A percentile compares a stretch with the other conserved stretches of the same genome.
These are phyloP conservation scores for Rhizophlyctis rosea DNA, from an alignment of 192 early-diverging fungal species.

Conservation along the genomic window DNA sequence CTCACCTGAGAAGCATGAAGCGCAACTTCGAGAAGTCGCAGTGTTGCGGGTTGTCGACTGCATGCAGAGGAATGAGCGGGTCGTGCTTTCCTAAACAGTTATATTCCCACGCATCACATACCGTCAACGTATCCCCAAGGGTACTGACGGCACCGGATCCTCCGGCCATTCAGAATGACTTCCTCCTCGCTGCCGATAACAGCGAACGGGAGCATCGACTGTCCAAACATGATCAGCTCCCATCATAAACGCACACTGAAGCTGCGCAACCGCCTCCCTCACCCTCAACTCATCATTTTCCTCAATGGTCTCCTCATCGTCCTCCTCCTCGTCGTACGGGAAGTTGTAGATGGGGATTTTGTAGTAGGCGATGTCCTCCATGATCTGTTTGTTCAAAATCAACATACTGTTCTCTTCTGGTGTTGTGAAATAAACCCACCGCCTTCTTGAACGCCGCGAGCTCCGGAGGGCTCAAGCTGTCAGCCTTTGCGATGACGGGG, in stretches of 20 bases:
- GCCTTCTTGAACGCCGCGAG: slow-evolving; percentile 91
- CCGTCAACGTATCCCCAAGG: slow-evolving; percentile 56
- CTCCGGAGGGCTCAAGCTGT: slow-evolving; percentile 89
- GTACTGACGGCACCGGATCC: slow-evolving; percentile 61
- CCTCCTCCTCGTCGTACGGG: slow-evolving; percentile 92
- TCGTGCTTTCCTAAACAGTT: neutral
- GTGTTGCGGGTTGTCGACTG: slow-evolving; percentile 61
- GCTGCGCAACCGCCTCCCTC: too few species aligned
- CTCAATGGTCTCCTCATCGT: slow-evolving; percentile 97
- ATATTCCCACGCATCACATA: neutral
- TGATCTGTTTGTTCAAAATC: too few species aligned
- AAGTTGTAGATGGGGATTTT: slow-evolving; percentile 98
- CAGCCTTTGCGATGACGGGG: slow-evolving; percentile 91
- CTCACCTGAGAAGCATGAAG: slow-evolving; percentile 49
- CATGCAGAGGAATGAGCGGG: neutral
- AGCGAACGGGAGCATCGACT: slow-evolving; percentile 56
- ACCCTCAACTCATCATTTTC: slow-evolving; percentile 94
- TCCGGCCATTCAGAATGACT: slow-evolving; percentile 48
- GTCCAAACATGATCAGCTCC: neutral
- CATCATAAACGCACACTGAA: too few species aligned
- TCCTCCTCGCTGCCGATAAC: slow-evolving; percentile 63
- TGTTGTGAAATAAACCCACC: slow-evolving; percentile 39
- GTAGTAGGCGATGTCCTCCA: slow-evolving; percentile 96
- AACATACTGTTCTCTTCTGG: too few species aligned
- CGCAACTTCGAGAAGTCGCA: slow-evolving; percentile 65